Base-by-base conservation (phyloP, 2,329 filamentous ascomycete species). In the Blastomyces gilchristii region DNA sequence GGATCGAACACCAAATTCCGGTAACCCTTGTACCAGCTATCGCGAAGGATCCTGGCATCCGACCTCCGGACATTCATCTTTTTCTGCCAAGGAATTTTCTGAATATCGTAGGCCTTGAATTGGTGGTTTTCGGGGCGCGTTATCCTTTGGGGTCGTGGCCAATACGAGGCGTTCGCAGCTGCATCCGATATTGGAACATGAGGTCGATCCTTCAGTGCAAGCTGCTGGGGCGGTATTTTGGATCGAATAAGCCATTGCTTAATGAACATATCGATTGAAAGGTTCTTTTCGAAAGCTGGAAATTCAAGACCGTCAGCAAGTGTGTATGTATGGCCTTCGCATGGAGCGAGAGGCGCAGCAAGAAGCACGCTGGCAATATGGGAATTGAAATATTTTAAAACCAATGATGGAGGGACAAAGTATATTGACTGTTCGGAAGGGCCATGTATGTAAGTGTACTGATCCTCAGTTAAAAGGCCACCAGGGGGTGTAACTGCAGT, bases 181-280 rank as follows among this genome's bases (percentile, higher is more conserved):
- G 72, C 70, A n/a, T 69, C 66, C 16, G 71, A 69, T 34, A 72
- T 69, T 31, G 63, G 63, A 41, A 62, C 37, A 49, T 61, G 58
- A 7, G 57, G 56, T 2, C 64, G 58, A 43, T 63, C 64, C 18
- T 58, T 37, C 41, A 25, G 16, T 22, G 31, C 34, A 43, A 61
- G 37, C 6, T 63, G 67, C 64, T 43, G 37, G 16, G 52, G 52
- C 2, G 50, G 60, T 59, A 66, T 65, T 41, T 66, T 63, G 3
- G 71, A 71, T 34, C 72, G 69, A n/a, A 70, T 64, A 34, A 76
- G 67, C 76, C 76, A 78, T 22, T 75, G 74, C 43, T 71, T 67
- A 49, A 78, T 75, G 62, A 78, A 78, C 64, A 77, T 74, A n/a
- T 76, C 74, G 57, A 78, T 70, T 3, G 72, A 76, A 49, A 77